Base-by-base conservation (phyloP, 805 yeast genomes). In the Yamadazyma laniorum region DNA sequence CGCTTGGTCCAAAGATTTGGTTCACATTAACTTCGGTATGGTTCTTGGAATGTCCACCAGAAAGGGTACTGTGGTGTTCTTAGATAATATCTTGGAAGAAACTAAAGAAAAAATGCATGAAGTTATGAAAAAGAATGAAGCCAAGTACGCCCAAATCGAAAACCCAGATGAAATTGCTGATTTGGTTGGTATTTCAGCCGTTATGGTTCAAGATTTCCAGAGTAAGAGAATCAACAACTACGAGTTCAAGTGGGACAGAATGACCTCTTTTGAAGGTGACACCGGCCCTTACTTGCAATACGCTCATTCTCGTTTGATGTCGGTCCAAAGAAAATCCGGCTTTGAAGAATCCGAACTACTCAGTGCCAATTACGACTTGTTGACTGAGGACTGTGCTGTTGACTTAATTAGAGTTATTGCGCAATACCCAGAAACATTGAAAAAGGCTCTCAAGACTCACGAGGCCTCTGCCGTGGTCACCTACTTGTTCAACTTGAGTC, bases 191-290 rank as follows among this genome's bases (percentile, higher is more conserved):
- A 85, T 93, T 42, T 84, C 96, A 21, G 99, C 99, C 5, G 95
- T 93, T 44, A 90, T 93, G 96, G 86, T 93, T 56, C 99, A 93
- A 75, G 99, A 93, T 66, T 90, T 93, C 98, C 95, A 87, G 67
- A 81, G 95, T 44, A 93, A 93, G 72, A 84, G 99, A 66, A 78
- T 91, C 65, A 89, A 91, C 73, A 91, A 93, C 70, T 93, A 93
- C 70, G 87, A 82, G 55, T 93, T 93, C 70, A 86, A 88, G 65
- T 93, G 99, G 99, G 88, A 86, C 55, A 85, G 99, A 72, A 93
- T 93, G 97, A 76, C 85, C 31, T 88, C 98, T 3, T 90, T 93
- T 50, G 99, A 93, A 73, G 99, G 99, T 67, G 99, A 93, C 67
- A 93, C 99, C 40, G 99, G 99, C 61, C 98, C 99, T 43, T 93